Base-by-base conservation (phyloP, 805 yeast species). In the Metschnikowia koreensis region DNA sequence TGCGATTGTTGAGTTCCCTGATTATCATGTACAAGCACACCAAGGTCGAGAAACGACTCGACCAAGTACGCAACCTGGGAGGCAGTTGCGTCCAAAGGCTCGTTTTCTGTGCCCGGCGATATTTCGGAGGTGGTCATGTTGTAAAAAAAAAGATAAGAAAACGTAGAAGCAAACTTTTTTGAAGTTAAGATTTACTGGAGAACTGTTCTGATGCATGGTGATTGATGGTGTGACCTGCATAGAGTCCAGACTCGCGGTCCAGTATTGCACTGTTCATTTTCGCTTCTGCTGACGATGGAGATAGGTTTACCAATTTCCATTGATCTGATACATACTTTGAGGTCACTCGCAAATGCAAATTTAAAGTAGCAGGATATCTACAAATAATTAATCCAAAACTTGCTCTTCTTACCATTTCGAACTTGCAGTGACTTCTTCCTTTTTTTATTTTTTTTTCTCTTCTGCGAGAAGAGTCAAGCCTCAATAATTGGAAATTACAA, bases 1-100 rank as follows among this genome's bases (percentile, higher is more conserved):
- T 84, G 82, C 2, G 96, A 86, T 60, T 86, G 93, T 33, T 80
- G 84, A 2, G 96, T 90, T 10, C 96, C 97, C 57, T 91, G 92
- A 65, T 86, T 90, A 69, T 93, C 99, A 67, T 94, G 97, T 2
- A 91, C 92, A 47, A 92, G 82, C 13, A 93, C 92, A 3, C 97
- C 97, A 22, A 92, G 73, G 64, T 93, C 97, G 16, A 91, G 83
- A 51, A 92, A 81, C 7, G 96, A 85, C 65, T 93, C 97, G n/a
- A 71, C 67, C 34, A 71, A 56, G 12, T 61, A 58, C 58, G 61
- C 72, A 3, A 71, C 58, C 52, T 69, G 69, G 1, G 67, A 68
- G 1, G 69, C 65, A 0, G 70, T 62, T 17, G 68, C 61, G 6
- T 60, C 58, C 36, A 71, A 57, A 7, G 74, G 68, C 51, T 63